Evolutionary conservation across 129 eudicot species (phyloP), one percentile per base, ranked within the genome.

Genomic region (Solidago caesia): DNA sequence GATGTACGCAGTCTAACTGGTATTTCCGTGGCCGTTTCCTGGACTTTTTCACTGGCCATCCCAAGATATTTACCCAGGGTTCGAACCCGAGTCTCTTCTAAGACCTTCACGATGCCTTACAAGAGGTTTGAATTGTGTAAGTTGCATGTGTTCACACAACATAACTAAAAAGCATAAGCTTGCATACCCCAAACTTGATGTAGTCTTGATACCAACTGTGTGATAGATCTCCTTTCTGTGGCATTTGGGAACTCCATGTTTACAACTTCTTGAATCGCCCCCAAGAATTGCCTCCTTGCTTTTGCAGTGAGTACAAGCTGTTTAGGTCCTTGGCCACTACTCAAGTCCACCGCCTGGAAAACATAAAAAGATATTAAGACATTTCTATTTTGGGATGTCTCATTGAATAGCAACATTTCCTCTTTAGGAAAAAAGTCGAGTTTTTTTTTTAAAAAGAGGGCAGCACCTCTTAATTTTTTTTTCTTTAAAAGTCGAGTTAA

Each of bases 181-280:
- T 70, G 21, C 85, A 84, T 55, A 88, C 97, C 95, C 97, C 97
- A 91, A 26, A 82, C 77, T 64, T 88, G 95, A 55, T 77, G 91
- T 83, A 91, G 59, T 46, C 79, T 76, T 80, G 81, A 80, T 49
- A 82, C 91, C 7, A 88, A 68, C 59, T 86, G 84, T n/a, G 73
- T 68, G 10, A 84, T 11, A 42, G 83, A 82, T 81, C 87, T 86
- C 70, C 89, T 86, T 72, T 86, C 89, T 47, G 84, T 64, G 46
- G 88, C 82, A 81, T 67, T 83, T 29, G 85, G 81, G 51, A 84
- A 81, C 33, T 80, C 91, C 68, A 78, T 64, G 59, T 82, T 82
- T 53, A 78, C 79, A 29, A 84, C 87, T 80, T 86, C 88, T 70
- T 88, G 86, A 57, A 91, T 57, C 21, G 88, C 89, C 44, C 78